Percentiles rank a stretch among this genome's conserved stretches.
These are phyloP conservation scores for Colletotrichum tabaci DNA, from an alignment of 2,329 filamentous ascomycete species.

Conservation along the genomic window DNA sequence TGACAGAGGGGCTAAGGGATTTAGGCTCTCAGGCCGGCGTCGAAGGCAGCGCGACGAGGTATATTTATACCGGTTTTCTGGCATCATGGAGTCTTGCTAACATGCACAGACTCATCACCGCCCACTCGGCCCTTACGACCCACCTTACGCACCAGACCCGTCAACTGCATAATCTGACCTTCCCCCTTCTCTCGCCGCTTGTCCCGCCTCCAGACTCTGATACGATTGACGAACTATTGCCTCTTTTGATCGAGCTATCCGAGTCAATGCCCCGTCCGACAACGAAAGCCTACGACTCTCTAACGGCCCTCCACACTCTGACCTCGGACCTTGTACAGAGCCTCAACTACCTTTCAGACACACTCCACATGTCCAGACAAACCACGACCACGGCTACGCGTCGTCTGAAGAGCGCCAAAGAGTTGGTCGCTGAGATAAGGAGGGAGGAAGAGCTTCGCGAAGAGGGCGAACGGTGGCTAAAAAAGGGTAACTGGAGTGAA, in stretches of 20 bases:
- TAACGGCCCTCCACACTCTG: constrained; percentile 78
- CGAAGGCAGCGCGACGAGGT: constrained; percentile 81
- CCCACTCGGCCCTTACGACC: constrained; percentile 81
- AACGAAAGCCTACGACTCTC: constrained; percentile 74
- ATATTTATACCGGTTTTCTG: constrained; percentile 45
- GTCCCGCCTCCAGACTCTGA: constrained; percentile 74
- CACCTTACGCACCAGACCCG: constrained; percentile 84
- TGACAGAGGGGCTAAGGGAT: constrained; percentile 79
- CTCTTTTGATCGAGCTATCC: constrained; percentile 75
- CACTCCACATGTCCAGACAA: constrained; percentile 93
- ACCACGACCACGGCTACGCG: constrained; percentile 86
- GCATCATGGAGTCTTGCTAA: constrained; percentile 2
- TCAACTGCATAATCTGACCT: constrained; percentile 80
- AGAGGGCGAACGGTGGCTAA: constrained; percentile 86
- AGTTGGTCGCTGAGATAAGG: constrained; percentile 88
- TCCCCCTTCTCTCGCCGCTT: constrained; percentile 79
- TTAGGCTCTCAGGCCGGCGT: constrained; percentile 81
- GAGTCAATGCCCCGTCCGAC: constrained; percentile 77
- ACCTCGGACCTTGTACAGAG: constrained; percentile 83
- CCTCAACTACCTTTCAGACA: constrained; percentile 89
- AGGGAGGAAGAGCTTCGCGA: constrained; percentile 87
- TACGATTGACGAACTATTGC: constrained; percentile 78
- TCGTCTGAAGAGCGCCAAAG: constrained; percentile 84
- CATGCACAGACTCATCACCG: constrained; percentile 76
- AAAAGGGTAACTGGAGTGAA: constrained; percentile 86